These are phyloP conservation scores for Blastomyces silverae DNA, from an alignment of 2,329 filamentous ascomycete genomes.

Conservation along the genomic window DNA sequence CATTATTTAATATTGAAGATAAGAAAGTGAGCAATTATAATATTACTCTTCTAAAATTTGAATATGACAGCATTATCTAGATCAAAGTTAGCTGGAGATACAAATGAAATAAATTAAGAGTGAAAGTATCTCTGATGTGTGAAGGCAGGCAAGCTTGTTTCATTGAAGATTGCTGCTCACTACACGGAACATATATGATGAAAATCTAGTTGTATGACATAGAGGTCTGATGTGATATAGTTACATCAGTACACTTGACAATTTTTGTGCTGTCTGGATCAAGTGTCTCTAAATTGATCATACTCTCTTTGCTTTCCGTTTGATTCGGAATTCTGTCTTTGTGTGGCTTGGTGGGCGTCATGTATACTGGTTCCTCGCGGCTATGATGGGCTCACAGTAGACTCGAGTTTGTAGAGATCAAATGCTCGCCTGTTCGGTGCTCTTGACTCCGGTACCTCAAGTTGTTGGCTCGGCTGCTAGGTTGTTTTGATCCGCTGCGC, in stretches of 20 bases:
- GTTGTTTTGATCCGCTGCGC: neutral
- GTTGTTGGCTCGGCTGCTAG: conserved; percentile 1
- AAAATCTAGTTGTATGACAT: neutral
- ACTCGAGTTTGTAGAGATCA: neutral
- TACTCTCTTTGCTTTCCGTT: neutral
- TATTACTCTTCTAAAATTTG: neutral
- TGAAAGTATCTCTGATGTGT: neutral
- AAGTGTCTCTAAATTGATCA: neutral
- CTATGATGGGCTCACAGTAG: neutral
- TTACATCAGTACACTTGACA: neutral
- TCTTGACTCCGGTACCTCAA: neutral
- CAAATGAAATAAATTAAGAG: neutral
- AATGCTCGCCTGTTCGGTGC: neutral
- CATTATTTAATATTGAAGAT: neutral
- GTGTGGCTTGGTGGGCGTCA: neutral
- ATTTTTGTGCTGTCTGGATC: neutral
- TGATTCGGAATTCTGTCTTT: neutral
- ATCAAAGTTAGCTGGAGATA: neutral
- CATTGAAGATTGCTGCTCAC: neutral
- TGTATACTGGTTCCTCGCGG: neutral
- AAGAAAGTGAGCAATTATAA: neutral
- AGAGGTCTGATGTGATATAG: neutral
- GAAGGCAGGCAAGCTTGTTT: neutral
- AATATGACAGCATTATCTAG: neutral
- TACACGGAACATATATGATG: neutral